A percentile compares a stretch with the other conserved stretches of the same genome.
Conservation (phyloP, 306 rosid genomes). For the Gastrolobium bilobum region DNA sequence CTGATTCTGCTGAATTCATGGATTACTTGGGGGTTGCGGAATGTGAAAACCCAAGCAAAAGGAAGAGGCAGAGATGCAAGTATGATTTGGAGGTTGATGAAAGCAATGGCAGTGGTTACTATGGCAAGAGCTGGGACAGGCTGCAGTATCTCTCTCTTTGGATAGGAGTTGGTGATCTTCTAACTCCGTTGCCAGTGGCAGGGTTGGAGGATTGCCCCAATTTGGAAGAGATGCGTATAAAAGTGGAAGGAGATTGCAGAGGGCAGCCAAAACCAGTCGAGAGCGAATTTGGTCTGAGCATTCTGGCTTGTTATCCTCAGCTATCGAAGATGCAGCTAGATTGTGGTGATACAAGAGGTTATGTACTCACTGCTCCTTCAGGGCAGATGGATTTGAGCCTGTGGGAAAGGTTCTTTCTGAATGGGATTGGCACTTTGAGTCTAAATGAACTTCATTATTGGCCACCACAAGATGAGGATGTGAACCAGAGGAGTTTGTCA, state of each 20-base stretch:
- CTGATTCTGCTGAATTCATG: conserved; percentile 27
- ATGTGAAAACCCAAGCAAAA: conserved; percentile 51
- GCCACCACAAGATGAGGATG: conserved; percentile 93
- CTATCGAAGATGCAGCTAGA: conserved; percentile 84
- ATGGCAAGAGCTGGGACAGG: conserved; percentile 71
- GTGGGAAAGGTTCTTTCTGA: conserved; percentile 93
- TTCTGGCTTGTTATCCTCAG: conserved; percentile 65
- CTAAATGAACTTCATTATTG: conserved; percentile 82
- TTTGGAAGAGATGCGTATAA: conserved; percentile 74
- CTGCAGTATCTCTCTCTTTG: conserved; percentile 79
- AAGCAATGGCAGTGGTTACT: conserved; percentile 56
- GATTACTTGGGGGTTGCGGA: conserved; percentile 53
- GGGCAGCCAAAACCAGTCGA: conserved; percentile 60
- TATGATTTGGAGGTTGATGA: conserved; percentile 50
- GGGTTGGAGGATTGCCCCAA: conserved; percentile 86
- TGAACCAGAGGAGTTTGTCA: conserved; percentile 82
- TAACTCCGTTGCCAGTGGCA: conserved; percentile 68
- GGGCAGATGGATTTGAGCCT: conserved; percentile 91
- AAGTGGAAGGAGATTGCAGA: conserved; percentile 88
- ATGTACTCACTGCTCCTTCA: conserved; percentile 74
- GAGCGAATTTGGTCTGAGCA: conserved; percentile 71
- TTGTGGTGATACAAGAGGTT: conserved; percentile 87
- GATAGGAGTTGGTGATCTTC: conserved; percentile 83
- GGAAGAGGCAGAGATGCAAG: conserved; percentile 68
- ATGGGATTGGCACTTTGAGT: conserved; percentile 68